Evolutionary conservation across 2,329 filamentous ascomycete species (phyloP).

Genomic region (Decorospora gaudefroyi): DNA sequence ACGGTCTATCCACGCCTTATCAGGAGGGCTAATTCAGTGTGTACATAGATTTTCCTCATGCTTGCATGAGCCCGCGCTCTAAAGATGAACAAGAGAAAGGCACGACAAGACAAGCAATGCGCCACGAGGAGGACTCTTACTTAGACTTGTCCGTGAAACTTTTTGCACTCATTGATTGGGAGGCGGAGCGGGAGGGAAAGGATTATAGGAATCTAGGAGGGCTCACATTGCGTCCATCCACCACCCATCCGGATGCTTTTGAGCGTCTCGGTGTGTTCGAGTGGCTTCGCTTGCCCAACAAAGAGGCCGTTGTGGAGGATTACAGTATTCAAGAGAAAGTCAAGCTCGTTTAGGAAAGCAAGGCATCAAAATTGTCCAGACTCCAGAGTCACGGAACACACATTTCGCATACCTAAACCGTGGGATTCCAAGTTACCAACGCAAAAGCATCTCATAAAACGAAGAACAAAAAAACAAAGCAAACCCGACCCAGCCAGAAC

Average conservation of each 20-base stretch:
- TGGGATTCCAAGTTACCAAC: too few species aligned
- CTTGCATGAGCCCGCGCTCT: not conserved
- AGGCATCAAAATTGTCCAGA: too few species aligned
- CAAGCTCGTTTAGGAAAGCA: too few species aligned
- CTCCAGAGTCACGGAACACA: too few species aligned
- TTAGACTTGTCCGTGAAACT: not conserved
- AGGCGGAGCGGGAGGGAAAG: too few species aligned
- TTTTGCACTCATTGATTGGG: not conserved
- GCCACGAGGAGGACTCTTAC: not conserved
- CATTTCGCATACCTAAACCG: too few species aligned
- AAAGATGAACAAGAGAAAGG: not conserved
- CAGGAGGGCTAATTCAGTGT: not conserved
- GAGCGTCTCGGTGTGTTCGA: not conserved
- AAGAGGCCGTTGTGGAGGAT: too few species aligned
- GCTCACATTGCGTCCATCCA: not conserved
- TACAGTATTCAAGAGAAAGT: too few species aligned
- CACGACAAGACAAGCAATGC: not conserved
- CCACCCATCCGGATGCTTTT: not conserved
- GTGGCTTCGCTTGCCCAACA: too few species aligned
- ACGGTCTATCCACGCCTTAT: not conserved
- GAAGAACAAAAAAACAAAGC: too few species aligned
- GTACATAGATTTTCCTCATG: not conserved
- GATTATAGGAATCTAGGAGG: not conserved
- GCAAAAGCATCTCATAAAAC: too few species aligned
- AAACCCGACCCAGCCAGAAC: too few species aligned